Base-by-base conservation (phyloP, 306 rosid species). In the Coriaria nepalensis region DNA sequence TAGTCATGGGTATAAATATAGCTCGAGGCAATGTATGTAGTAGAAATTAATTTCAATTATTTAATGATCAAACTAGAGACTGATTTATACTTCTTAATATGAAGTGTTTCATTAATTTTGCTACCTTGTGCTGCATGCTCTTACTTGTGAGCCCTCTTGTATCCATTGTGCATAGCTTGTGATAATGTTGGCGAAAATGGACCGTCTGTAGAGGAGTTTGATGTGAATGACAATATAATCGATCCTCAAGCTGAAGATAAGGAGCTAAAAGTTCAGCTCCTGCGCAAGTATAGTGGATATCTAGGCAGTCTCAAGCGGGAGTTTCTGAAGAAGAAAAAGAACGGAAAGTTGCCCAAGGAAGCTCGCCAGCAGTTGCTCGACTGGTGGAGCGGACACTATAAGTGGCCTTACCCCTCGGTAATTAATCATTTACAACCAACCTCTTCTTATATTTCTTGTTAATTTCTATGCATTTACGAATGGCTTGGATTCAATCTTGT, bases 341-440 rank as follows among this genome's bases (percentile, higher is more conserved):
- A 56, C 0, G 77, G 72, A 9, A 75, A 75, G 55, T 45, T 75
- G 56, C 81, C 81, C 0, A 64, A 75, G 54, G 74, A 71, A 63
- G 81, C 81, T 40, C 63, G 78, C n/a, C 69, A 60, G 7, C 77
- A 48, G 66, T 52, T 66, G 70, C 72, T 67, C 5, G 78, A 75
- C 37, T 75, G 68, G 66, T 66, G 83, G 62, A 62, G 52, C 53
- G 48, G 53, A 58, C 78, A 70, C 56, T 68, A 62, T 60, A 69
- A 61, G 48, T 64, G 75, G 75, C 80, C 75, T 43, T 68, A 73
- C 41, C 73, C 72, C 12, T 55, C 73, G 52, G 78, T 71, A 68
- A 12, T 0, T 10, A 9, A 40, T 13, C 7, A 4, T 47, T 3
- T 37, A 33, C 34, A 50, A n/a, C n/a, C n/a, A n/a, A n/a, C n/a